Evolutionary conservation across 495 filamentous ascomycete genomes (phyloP).

Genomic region (Halenospora varia): DNA sequence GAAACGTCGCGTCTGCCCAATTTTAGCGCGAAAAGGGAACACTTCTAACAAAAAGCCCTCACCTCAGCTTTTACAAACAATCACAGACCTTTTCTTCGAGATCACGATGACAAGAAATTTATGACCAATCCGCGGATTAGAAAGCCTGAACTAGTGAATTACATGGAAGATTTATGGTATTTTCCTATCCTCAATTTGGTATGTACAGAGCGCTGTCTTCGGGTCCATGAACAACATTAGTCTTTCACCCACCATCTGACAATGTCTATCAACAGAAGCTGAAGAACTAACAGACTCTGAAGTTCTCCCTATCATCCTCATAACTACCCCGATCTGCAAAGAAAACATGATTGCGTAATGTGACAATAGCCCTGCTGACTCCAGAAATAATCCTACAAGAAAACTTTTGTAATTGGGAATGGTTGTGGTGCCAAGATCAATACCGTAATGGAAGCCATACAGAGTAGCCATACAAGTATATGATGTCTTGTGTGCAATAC

Average conservation of each 20-base stretch:
- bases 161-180: not conserved
- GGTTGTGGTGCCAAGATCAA: not conserved
- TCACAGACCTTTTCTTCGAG: too few relatives aligned
- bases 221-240: not conserved
- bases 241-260: not conserved
- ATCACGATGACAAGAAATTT: too few relatives aligned
- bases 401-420: not conserved
- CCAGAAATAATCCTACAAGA: constrained; percentile 2
- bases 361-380: not conserved
- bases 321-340: not conserved
- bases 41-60: too few relatives aligned
- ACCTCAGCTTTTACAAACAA: too few relatives aligned
- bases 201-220: not conserved
- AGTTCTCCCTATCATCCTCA: not conserved
- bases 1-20: too few relatives aligned
- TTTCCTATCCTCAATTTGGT: not conserved
- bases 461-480: constrained; percentile 8
- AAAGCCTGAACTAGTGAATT: too few relatives aligned
- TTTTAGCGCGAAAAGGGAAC: too few relatives aligned
- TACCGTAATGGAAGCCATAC: constrained; percentile 5
- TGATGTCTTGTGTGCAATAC: not conserved
- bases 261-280: not conserved
- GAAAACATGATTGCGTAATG: not conserved
- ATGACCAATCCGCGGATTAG: too few relatives aligned
- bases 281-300: not conserved